Evolutionary conservation across 176 grass and related monocot genomes (phyloP).

Genomic region (Aegilops longissima): DNA sequence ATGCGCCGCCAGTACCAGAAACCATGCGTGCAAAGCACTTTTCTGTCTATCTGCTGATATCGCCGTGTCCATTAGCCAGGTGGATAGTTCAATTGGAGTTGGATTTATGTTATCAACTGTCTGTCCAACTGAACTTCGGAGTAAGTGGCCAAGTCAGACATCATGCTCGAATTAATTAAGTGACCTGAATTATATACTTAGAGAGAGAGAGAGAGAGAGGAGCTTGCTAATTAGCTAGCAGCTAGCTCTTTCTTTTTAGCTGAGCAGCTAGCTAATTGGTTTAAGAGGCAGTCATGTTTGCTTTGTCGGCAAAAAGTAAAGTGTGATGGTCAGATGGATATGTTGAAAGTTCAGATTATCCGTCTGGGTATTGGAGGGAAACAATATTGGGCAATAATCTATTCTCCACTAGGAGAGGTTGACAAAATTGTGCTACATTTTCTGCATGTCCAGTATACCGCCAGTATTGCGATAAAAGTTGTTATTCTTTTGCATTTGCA

Average conservation of each 20-base stretch:
- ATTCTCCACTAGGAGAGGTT: not conserved
- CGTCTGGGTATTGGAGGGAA: not conserved
- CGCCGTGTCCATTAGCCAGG: constrained; percentile 40
- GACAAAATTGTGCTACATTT: not conserved
- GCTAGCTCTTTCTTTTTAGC: too few species aligned
- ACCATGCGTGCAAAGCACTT: constrained; percentile 15
- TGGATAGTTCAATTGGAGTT: not conserved
- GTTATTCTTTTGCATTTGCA: not conserved
- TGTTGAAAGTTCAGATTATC: too few species aligned
- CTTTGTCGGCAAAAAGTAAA: constrained; percentile 2
- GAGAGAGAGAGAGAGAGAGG: too few species aligned
- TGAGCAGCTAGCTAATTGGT: not conserved
- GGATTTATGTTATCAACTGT: not conserved
- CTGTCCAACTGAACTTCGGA: not conserved
- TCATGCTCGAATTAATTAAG: not conserved
- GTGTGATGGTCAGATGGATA: not conserved
- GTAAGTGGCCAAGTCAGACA: constrained; percentile 6
- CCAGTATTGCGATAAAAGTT: not conserved
- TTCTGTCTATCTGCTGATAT: not conserved
- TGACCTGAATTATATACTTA: too few species aligned
- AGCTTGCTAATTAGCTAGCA: too few species aligned
- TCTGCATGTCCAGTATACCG: not conserved
- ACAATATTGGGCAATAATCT: not conserved
- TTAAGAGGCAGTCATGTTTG: not conserved
- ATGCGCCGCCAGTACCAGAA: not conserved